Conservation (phyloP, 108 stramenopile genomes). For the Fragilariopsis cylindrus region DNA sequence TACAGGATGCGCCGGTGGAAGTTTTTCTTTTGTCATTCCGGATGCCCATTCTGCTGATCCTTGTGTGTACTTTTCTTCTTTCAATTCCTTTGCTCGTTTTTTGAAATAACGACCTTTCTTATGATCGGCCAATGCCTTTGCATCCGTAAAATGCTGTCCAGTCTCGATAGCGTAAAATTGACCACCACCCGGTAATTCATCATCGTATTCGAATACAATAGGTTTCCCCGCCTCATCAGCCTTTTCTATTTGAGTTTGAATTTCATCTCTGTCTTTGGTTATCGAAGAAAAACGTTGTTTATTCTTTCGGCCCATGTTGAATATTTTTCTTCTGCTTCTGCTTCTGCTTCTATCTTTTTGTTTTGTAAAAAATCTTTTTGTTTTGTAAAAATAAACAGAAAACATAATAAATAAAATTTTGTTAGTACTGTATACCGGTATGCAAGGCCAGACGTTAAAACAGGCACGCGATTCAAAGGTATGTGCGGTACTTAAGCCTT, state of each 20-base stretch:
- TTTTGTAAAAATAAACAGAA: too few relatives aligned
- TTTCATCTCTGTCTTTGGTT: slow-evolving; percentile 94
- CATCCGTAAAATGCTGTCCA: slow-evolving; percentile 92
- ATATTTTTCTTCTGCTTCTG: too few relatives aligned
- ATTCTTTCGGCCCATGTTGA: too few relatives aligned
- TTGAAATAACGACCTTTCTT: slow-evolving; percentile 92
- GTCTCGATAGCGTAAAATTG: slow-evolving; percentile 98
- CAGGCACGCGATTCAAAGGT: too few relatives aligned
- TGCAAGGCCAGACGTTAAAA: too few relatives aligned
- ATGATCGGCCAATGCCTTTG: slow-evolving; percentile 88
- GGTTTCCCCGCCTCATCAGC: slow-evolving; percentile 62
- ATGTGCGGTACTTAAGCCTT: too few relatives aligned
- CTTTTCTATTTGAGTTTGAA: slow-evolving; percentile 95
- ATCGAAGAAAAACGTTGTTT: too few relatives aligned
- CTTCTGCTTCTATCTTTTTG: too few relatives aligned
- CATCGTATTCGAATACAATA: slow-evolving; percentile 86
- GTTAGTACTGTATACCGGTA: too few relatives aligned
- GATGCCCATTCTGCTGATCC: slow-evolving; percentile 75
- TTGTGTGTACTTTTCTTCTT: slow-evolving; percentile 90
- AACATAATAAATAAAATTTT: too few relatives aligned
- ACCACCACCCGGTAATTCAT: slow-evolving; percentile 97
- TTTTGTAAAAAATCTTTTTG: too few relatives aligned
- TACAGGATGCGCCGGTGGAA: slow-evolving; percentile 77
- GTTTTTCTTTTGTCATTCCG: slow-evolving; percentile 86
- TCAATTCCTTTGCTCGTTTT: slow-evolving; percentile 83